These are phyloP conservation scores for Pelargonium myrrhifolium DNA, from an alignment of 441 rosid species.

Conservation along the genomic window DNA sequence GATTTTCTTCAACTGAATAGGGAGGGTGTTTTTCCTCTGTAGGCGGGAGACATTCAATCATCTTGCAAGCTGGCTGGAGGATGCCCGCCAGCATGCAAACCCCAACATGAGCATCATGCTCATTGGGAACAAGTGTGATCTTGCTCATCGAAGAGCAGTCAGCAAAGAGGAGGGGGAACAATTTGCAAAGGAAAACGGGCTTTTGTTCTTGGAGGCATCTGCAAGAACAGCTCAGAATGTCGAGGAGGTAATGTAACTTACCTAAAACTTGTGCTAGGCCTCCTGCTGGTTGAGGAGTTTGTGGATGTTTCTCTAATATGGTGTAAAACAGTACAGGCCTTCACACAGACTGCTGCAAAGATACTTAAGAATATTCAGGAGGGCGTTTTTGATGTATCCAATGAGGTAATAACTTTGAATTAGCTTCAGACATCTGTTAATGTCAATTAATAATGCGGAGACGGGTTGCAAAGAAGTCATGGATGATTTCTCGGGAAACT, in stretches of 20 bases:
- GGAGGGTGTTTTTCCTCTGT: constrained; percentile 9
- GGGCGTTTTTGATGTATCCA: constrained; percentile 42
- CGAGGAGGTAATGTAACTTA: constrained; percentile 34
- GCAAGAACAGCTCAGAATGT: constrained; percentile 56
- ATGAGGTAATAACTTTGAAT: constrained; percentile 30
- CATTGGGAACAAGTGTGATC: constrained; percentile 45
- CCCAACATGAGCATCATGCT: constrained; percentile 53
- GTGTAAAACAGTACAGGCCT: constrained; percentile 30
- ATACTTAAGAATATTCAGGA: constrained; percentile 49
- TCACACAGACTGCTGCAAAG: constrained; percentile 44
- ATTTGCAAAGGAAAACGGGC: constrained; percentile 51
- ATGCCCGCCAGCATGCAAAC: constrained; percentile 55
- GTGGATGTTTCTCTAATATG: not conserved
- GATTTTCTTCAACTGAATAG: constrained; percentile 5
- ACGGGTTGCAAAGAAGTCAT: not conserved
- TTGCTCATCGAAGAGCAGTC: constrained; percentile 44
- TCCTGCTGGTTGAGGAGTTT: not conserved
- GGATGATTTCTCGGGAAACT: not conserved
- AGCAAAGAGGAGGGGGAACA: constrained; percentile 53
- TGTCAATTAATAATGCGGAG: no score
- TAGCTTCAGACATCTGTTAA: not conserved
- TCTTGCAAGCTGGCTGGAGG: constrained; percentile 54
- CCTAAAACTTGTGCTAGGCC: not conserved
- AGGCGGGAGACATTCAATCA: constrained; percentile 57
- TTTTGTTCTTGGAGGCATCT: constrained; percentile 46